These are phyloP conservation scores for Colletotrichum musicola DNA, from an alignment of 2,329 filamentous ascomycete genomes.

Conservation along the genomic window DNA sequence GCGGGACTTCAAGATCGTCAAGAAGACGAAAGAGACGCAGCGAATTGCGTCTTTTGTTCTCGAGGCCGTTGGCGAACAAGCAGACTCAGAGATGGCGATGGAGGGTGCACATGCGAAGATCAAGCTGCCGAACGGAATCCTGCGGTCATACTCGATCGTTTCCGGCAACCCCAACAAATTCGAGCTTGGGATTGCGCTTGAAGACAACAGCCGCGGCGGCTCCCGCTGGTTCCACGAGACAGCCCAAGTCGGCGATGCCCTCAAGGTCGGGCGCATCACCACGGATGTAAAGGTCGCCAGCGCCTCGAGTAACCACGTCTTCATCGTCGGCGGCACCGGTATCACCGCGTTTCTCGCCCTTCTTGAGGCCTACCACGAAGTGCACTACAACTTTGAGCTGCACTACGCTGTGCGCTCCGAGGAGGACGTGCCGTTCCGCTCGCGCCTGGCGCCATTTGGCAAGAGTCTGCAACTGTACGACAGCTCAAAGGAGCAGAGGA, in stretches of 20 bases:
- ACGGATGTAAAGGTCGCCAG: constrained; percentile 58
- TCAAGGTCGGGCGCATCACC: constrained; percentile 66
- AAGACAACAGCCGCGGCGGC: constrained; percentile 68
- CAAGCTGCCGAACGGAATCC: constrained; percentile 66
- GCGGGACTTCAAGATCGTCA: constrained; percentile 61
- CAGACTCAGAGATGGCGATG: constrained; percentile 46
- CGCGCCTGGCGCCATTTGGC: constrained; percentile 57
- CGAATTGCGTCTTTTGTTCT: constrained; percentile 66
- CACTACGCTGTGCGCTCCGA: constrained; percentile 70
- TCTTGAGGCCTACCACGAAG: constrained; percentile 54
- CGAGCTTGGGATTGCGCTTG: constrained; percentile 70
- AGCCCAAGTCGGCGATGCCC: constrained; percentile 59
- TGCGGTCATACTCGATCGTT: constrained; percentile 72
- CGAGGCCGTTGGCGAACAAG: constrained; percentile 55
- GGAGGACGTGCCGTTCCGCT: constrained; percentile 67
- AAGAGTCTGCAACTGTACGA: constrained; percentile 65
- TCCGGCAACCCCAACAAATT: constrained; percentile 63
- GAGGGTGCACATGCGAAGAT: constrained; percentile 68
- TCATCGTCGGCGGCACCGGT: constrained; percentile 74
- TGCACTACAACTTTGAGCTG: constrained; percentile 64
- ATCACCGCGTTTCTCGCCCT: constrained; percentile 73
- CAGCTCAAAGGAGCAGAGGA: constrained; percentile 60
- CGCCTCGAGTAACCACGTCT: constrained; percentile 69
- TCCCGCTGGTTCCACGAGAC: constrained; percentile 69
- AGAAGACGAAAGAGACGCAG: constrained; percentile 64